Evolutionary conservation across 345 rosid species (phyloP), one percentile per base, ranked within the genome.

Genomic region (Rubroshorea leprosula): DNA sequence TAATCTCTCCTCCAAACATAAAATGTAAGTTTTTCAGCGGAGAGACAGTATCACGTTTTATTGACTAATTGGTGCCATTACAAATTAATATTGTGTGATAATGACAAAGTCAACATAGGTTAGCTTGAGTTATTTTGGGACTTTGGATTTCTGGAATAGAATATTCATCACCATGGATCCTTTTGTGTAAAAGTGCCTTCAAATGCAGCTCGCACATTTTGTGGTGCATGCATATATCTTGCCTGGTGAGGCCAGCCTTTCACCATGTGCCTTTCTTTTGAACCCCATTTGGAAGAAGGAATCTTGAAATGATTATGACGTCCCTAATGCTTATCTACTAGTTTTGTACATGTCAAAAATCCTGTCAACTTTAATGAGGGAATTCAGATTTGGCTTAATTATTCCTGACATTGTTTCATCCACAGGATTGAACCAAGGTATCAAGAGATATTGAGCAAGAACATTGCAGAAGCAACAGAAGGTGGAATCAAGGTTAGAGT

Each of bases 401-500:
- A 35, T 55, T 23, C 2, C 35, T 6, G 38, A 45, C 39, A 11
- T 4, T 55, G 0, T 57, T 23, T 45, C 12, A 7, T 39, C 16
- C 5, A 0, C 55, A 90, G 97, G 89, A 82, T 85, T 27, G 84
- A 87, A 23, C 96, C 97, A 13, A 79, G 74, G 69, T 90, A 90
- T 62, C 96, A 90, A 69, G 97, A 90, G 69, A 55, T 85, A 17
- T 63, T 69, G 13, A 79, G 86, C 43, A 70, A 76, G 46, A 87
- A 90, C 67, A 78, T 88, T 46, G 68, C 73, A 55, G 86, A 88
- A 76, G 78, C 82, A 9, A 46, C 76, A 52, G 69, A 57, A 71
- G 81, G 83, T 0, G 97, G 95, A 20, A 74, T 82, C 41, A 72
- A 73, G 25, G 97, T 90, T 18, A 73, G 87, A 26, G 80, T 88